Percentiles rank a stretch among this genome's conserved stretches.
Conservation (phyloP, 1,284 basidiomycete species). For the Mrakiaceae sp. region DNA sequence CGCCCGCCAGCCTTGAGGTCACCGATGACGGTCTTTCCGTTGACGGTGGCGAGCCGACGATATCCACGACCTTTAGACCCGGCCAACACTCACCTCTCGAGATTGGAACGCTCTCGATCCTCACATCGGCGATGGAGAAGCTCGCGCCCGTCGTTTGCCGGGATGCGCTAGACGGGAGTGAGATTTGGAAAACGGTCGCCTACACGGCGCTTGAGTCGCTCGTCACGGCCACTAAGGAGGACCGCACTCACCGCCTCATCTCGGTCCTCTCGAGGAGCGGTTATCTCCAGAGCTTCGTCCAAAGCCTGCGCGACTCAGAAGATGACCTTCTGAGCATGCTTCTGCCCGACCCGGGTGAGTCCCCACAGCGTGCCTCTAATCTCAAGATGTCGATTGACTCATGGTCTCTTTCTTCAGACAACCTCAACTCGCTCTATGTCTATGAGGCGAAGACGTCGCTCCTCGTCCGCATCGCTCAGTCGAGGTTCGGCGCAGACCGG, state of each 20-base stretch:
- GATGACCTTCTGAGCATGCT: conserved; percentile 64
- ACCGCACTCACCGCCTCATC: conserved; percentile 50
- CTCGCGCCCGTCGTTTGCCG: conserved; percentile 66
- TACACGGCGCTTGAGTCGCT: conserved; percentile 76
- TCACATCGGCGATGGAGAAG: conserved; percentile 49
- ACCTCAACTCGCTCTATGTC: conserved; percentile 83
- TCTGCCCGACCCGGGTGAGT: conserved; percentile 73
- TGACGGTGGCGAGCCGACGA: background rate
- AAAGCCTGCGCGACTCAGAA: conserved; percentile 74
- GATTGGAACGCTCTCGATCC: conserved; percentile 47
- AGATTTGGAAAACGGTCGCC: conserved; percentile 91
- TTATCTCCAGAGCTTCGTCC: conserved; percentile 70
- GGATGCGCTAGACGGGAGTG: conserved; percentile 86
- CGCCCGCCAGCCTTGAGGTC: no score
- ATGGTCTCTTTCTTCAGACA: conserved; percentile 43
- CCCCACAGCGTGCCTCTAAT: background rate
- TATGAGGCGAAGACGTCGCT: conserved; percentile 91
- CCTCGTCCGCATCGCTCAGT: conserved; percentile 71
- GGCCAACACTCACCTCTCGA: conserved; percentile 41
- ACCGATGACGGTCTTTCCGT: no score
- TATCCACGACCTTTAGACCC: background rate
- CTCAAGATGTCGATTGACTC: background rate
- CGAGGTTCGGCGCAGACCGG: conserved; percentile 68
- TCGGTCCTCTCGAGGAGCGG: conserved; percentile 60
- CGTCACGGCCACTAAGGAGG: conserved; percentile 47